Evolutionary conservation across 2,329 filamentous ascomycete genomes (phyloP), one percentile per base, ranked within the genome.

Genomic region (Arthrocladium fulminans): DNA sequence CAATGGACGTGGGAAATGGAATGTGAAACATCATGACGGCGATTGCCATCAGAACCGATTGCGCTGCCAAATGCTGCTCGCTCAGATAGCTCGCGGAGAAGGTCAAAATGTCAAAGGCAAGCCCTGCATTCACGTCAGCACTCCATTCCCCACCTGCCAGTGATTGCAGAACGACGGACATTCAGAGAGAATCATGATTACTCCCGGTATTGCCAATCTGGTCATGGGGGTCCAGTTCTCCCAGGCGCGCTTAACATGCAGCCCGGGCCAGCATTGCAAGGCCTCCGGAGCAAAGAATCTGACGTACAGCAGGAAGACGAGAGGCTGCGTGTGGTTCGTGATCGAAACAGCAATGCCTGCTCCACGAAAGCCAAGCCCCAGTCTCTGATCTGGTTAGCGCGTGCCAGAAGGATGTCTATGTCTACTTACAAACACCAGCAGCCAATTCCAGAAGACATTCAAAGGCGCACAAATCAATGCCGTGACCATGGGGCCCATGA

Each of bases 141-240:
- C 4, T 9, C 6, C 10, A 17, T 15, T n/a, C 4, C 12, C 6
- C 10, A 17, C 3, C 25, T 6, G 25, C 15, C 8, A 19, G 23
- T 44, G 7, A 19, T 12, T 20, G 7, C 12, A 19, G 19, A 24
- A 15, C 12, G 13, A 44, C 41, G 32, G 7, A 71, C 84, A 90
- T 62, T 94, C 87, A 3, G 86, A 86, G 61, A 88, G 79, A 1
- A 92, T 81, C 86, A 92, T 92, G 56, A 90, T 70, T 63, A 94
- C 81, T 2, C 87, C 87, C 0, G 88, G 86, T 13, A 94, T 69
- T 1, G 86, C 84, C 41, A 94, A 77, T 39, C 78, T 76, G 59
- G 92, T 76, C 87, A 88, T 88, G 8, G 80, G 79, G 3, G 71
- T 70, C 83, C 83, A 87, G 60, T 86, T 86, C 30, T 66, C 67